Conservation (phyloP, 306 rosid species). For the Arachis stenosperma region DNA sequence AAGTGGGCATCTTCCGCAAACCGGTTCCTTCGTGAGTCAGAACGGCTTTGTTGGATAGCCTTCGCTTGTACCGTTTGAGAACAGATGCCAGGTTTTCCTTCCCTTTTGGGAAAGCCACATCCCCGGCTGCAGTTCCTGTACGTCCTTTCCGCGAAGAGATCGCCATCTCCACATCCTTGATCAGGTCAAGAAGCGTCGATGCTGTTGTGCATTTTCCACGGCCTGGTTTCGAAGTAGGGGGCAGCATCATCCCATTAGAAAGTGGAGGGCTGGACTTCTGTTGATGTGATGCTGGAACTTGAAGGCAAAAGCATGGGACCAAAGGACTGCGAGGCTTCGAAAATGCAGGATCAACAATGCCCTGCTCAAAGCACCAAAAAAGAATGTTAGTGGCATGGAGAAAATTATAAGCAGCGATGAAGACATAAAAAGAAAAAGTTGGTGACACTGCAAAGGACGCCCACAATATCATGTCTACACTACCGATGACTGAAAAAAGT, state of each 20-base stretch:
- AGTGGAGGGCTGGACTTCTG: slow-evolving; percentile 70
- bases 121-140: slow-evolving; percentile 95
- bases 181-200: slow-evolving; percentile 56
- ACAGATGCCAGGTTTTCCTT: slow-evolving; percentile 88
- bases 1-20: slow-evolving; percentile 55
- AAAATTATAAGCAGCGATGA: not conserved
- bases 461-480: not conserved
- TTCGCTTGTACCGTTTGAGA: slow-evolving; percentile 90
- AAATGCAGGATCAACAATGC: slow-evolving; percentile 77
- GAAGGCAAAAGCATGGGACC: slow-evolving; percentile 93
- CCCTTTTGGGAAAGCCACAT: slow-evolving; percentile 92
- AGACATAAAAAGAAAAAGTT: not conserved
- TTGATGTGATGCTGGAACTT: slow-evolving; percentile 60
- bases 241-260: slow-evolving; percentile 83
- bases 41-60: slow-evolving; percentile 66
- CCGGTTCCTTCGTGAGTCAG: slow-evolving; percentile 52
- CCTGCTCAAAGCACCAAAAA: slow-evolving; percentile 55
- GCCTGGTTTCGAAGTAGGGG: slow-evolving; percentile 81
- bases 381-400: slow-evolving; percentile 23
- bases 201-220: slow-evolving; percentile 83
- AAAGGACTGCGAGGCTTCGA: slow-evolving; percentile 73
- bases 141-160: slow-evolving; percentile 85
- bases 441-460: not conserved
- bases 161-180: slow-evolving; percentile 87
- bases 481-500: not conserved